A percentile compares a stretch with the other conserved stretches of the same genome.
Conservation (phyloP, 2,329 filamentous ascomycete species). For the Tolypocladium ophioglossoides region DNA sequence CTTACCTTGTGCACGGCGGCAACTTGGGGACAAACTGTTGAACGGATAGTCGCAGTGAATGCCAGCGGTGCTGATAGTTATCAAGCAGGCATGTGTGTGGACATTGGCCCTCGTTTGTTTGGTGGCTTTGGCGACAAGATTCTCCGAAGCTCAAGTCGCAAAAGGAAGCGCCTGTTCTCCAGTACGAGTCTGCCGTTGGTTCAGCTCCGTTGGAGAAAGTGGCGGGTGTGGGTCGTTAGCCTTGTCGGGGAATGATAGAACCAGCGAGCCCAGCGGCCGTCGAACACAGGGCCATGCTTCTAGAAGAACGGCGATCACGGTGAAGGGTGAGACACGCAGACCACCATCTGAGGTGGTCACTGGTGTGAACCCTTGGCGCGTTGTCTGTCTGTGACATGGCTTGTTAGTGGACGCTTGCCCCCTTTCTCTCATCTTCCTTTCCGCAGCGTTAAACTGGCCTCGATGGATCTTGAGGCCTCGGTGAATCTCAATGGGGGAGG, state of each 20-base stretch:
- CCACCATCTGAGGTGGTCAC: not conserved
- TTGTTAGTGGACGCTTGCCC: not conserved
- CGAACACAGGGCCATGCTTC: not conserved
- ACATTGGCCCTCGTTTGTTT: not conserved
- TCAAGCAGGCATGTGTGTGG: not conserved
- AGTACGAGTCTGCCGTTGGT: not conserved
- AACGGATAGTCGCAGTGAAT: not conserved
- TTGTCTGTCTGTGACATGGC: not conserved
- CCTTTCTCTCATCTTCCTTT: not conserved
- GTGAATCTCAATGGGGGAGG: not conserved
- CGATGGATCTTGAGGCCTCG: not conserved
- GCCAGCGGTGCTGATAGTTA: not conserved
- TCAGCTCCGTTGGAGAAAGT: not conserved
- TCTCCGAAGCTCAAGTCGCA: not conserved
- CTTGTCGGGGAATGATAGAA: not conserved
- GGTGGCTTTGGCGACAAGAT: not conserved
- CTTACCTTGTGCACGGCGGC: not conserved
- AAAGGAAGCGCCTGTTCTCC: not conserved
- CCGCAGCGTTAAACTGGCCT: not conserved
- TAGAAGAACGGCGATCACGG: not conserved
- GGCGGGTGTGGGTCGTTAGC: not conserved
- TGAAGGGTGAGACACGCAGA: not conserved
- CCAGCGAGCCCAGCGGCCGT: not conserved
- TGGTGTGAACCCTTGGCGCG: not conserved
- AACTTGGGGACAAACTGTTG: not conserved